A percentile compares a stretch with the other conserved stretches of the same genome.
phyloP scores from a whole-genome alignment of 2,329 filamentous ascomycete genomes.

The Thelonectria olida region DNA sequence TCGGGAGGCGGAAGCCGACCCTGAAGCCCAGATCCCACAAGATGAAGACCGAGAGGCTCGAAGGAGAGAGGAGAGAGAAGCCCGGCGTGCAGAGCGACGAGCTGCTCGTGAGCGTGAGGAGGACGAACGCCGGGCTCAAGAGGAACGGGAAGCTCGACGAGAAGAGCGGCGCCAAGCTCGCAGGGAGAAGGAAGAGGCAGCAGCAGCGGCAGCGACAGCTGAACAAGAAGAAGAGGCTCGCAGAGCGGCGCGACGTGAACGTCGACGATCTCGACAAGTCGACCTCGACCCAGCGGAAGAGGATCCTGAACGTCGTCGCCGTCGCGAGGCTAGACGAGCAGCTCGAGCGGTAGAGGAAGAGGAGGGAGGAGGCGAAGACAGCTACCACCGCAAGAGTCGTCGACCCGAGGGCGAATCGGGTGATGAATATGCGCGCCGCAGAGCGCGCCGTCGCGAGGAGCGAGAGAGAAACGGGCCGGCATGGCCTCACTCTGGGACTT shows the following conservation, averaged over 20 bases:
- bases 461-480: conserved; percentile 42
- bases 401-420: conserved; percentile 49
- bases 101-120: conserved; percentile 46
- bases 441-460: conserved; percentile 48
- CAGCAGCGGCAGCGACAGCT: conserved; percentile 51
- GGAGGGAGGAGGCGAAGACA: conserved; percentile 41
- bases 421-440: conserved; percentile 58
- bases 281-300: conserved; percentile 59
- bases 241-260: conserved; percentile 56
- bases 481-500: conserved; percentile 72
- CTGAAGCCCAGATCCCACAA: conserved; percentile 22
- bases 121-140: conserved; percentile 41
- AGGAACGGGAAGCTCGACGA: conserved; percentile 65
- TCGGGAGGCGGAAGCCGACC: conserved; percentile 62
- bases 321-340: conserved; percentile 62
- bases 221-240: conserved; percentile 59
- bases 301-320: conserved; percentile 62
- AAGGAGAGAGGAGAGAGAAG: conserved; percentile 54
- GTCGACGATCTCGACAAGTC: conserved; percentile 56
- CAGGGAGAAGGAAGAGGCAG: conserved; percentile 55
- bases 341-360: conserved; percentile 51
- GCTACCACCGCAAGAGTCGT: conserved; percentile 42
- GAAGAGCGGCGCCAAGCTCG: conserved; percentile 60
- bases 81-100: conserved; percentile 63
- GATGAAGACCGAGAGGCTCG: conserved; percentile 55